Conservation (phyloP, 768 basidiomycete species). For the Auriscalpium microsporum region DNA sequence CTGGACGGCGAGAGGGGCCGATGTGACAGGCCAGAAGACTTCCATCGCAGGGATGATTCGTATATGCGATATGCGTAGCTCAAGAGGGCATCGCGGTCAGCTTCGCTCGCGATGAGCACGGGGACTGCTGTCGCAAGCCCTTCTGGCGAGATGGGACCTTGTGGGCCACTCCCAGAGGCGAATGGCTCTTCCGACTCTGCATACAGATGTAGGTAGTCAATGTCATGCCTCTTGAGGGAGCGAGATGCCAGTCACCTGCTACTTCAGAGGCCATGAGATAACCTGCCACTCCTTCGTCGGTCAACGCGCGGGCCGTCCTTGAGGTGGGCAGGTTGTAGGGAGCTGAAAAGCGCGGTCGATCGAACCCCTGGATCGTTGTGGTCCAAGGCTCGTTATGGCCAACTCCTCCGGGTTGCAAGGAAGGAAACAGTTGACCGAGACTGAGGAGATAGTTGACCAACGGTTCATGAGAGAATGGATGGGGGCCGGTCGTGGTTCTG, state of each 20-base stretch:
- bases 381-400: neutral
- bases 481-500: neutral
- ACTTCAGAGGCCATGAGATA: neutral
- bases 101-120: slow-evolving; percentile 15
- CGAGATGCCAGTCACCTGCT: neutral
- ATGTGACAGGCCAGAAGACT: slow-evolving; percentile 2
- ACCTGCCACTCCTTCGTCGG: neutral
- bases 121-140: no score
- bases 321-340: neutral
- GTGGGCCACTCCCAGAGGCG: no score
- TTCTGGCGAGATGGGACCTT: no score
- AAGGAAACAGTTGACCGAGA: neutral
- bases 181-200: no score
- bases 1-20: slow-evolving; percentile 8
- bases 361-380: neutral
- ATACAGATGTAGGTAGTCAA: no score
- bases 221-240: neutral
- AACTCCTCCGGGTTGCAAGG: neutral
- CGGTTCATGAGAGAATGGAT: neutral
- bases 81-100: slow-evolving; percentile 26
- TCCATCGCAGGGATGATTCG: slow-evolving; percentile 10
- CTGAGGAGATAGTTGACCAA: neutral
- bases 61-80: slow-evolving; percentile 27
- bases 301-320: neutral
- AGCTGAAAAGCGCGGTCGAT: neutral